phyloP scores from a whole-genome alignment of 768 basidiomycete genomes.

The Termitomyces sp. region DNA sequence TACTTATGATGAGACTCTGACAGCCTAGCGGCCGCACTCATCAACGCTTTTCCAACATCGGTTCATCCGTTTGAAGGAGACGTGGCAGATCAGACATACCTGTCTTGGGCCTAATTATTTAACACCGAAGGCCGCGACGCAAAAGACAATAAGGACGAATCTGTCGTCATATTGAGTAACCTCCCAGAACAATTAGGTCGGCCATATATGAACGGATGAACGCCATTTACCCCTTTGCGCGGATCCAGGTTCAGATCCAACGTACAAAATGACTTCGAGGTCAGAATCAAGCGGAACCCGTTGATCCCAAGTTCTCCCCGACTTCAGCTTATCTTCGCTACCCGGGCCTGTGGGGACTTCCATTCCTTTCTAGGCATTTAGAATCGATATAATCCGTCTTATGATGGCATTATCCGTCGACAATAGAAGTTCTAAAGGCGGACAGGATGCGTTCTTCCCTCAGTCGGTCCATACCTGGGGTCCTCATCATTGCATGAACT shows the following conservation, averaged over 20 bases:
- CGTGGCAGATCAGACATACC: constrained; percentile 13
- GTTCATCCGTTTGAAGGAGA: not conserved
- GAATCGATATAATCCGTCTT: constrained; percentile 3
- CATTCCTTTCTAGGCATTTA: constrained; percentile 23
- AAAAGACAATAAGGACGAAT: constrained; percentile 37
- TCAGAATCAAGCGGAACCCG: constrained; percentile 1
- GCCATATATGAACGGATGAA: constrained; percentile 7
- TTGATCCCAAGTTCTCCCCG: constrained; percentile 14
- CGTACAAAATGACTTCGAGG: constrained; percentile 9
- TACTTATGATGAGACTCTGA: not conserved
- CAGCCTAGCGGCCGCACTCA: not conserved
- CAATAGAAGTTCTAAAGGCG: constrained; percentile 19
- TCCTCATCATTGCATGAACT: constrained; percentile 31
- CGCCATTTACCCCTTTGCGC: constrained; percentile 12
- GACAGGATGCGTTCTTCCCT: constrained; percentile 8
- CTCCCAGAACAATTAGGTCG: constrained; percentile 30
- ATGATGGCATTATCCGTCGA: constrained; percentile 20
- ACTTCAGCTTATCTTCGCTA: constrained; percentile 13
- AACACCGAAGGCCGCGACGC: constrained; percentile 14
- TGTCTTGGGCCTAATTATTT: not conserved
- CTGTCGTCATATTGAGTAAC: constrained; percentile 21
- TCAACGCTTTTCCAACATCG: too few relatives aligned
- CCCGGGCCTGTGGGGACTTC: constrained; percentile 18
- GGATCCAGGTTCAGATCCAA: constrained; percentile 13
- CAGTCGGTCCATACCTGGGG: constrained; percentile 32